These are phyloP conservation scores for Dactylonectria estremocensis DNA, from an alignment of 2,329 filamentous ascomycete species.

Conservation along the genomic window DNA sequence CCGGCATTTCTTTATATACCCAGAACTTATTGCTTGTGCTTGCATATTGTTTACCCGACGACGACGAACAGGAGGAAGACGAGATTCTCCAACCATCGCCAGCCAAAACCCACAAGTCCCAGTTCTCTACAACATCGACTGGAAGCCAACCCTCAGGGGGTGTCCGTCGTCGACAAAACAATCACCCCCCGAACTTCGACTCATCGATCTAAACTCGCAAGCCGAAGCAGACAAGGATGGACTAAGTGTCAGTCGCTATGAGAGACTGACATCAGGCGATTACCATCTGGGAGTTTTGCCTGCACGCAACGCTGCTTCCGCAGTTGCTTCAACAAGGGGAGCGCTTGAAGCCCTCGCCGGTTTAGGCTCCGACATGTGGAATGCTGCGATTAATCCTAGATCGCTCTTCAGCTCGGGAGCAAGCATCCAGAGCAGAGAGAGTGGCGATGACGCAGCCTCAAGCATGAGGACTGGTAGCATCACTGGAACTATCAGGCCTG, in stretches of 20 bases:
- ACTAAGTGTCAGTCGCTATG: slow-evolving; percentile 87
- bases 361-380: slow-evolving; percentile 85
- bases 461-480: slow-evolving; percentile 60
- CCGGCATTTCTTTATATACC: slow-evolving; percentile 96
- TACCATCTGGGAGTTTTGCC: slow-evolving; percentile 92
- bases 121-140: slow-evolving; percentile 63
- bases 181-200: slow-evolving; percentile 89
- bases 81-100: slow-evolving; percentile 49
- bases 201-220: slow-evolving; percentile 91
- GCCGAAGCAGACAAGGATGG: slow-evolving; percentile 90
- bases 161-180: slow-evolving; percentile 80
- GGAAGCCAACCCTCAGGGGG: slow-evolving; percentile 75
- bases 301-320: slow-evolving; percentile 76
- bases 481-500: slow-evolving; percentile 50
- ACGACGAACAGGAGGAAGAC: slow-evolving; percentile 76
- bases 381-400: slow-evolving; percentile 89
- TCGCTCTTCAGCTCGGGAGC: slow-evolving; percentile 89
- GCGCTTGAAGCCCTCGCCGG: slow-evolving; percentile 83
- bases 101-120: slow-evolving; percentile 58
- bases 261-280: slow-evolving; percentile 88
- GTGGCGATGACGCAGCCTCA: slow-evolving; percentile 70
- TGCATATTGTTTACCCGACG: slow-evolving; percentile 86
- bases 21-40: slow-evolving; percentile 91
- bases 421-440: slow-evolving; percentile 77
- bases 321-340: slow-evolving; percentile 76